Conservation (phyloP, 352 stramenopile genomes). For the Globisporangium echinulatum region DNA sequence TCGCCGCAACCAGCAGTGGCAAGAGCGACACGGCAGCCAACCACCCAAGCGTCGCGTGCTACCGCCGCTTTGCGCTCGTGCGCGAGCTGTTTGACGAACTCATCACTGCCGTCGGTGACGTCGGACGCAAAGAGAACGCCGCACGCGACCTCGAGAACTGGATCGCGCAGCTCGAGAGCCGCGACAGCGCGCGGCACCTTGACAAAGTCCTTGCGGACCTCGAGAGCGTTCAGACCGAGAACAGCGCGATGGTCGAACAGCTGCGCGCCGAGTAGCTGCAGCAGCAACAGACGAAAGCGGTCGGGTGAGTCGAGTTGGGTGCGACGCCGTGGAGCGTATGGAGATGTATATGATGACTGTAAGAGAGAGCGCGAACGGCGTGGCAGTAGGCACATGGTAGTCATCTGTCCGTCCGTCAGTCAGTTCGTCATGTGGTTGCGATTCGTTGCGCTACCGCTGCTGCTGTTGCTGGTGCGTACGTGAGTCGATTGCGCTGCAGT, state of each 20-base stretch:
- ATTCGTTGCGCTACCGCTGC: constrained; percentile 10
- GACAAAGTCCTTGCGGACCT: constrained; percentile 72
- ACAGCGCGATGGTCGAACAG: constrained; percentile 46
- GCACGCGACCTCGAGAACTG: constrained; percentile 76
- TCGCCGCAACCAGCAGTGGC: constrained; percentile 22
- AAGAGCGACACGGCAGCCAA: constrained; percentile 10
- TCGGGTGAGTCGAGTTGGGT: not conserved
- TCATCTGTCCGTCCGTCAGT: no score
- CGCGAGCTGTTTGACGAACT: constrained; percentile 83
- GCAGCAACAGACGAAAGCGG: not conserved
- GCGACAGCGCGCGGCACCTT: constrained; percentile 61
- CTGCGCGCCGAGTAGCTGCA: constrained; percentile 18
- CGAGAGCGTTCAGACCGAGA: constrained; percentile 62
- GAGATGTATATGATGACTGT: no score
- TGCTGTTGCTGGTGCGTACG: not conserved
- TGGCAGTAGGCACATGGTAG: constrained; percentile 8
- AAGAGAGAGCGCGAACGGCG: not conserved
- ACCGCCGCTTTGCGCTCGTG: constrained; percentile 78
- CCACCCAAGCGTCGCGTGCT: constrained; percentile 68
- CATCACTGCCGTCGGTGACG: constrained; percentile 50
- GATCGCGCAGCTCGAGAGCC: constrained; percentile 73
- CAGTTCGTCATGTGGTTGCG: no score
- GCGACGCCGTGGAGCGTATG: no score
- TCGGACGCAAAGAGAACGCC: constrained; percentile 75
- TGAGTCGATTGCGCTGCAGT: not conserved